Conservation (phyloP, 2,329 filamentous ascomycete species). For the Emericellopsis atlantica region DNA sequence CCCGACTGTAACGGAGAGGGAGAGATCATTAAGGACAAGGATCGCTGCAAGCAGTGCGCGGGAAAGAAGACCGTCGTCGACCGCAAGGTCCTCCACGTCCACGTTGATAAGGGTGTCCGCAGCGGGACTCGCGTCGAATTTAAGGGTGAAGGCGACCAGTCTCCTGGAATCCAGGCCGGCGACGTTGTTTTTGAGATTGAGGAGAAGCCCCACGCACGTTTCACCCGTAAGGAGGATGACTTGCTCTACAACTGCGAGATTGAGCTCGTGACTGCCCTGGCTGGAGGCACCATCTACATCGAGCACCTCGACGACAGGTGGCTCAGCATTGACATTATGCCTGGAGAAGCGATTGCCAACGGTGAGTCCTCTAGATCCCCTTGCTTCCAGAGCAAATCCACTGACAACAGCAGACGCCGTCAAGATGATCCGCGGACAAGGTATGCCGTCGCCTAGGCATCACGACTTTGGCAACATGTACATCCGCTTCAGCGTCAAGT, state of each 20-base stretch:
- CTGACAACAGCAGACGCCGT: constrained; percentile 52
- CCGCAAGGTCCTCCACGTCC: constrained; percentile 95
- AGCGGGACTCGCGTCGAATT: constrained; percentile 96
- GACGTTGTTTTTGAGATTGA: constrained; percentile 99
- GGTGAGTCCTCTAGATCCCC: constrained; percentile 44
- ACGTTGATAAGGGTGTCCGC: constrained; percentile 89
- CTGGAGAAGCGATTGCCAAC: constrained; percentile 88
- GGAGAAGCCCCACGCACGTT: constrained; percentile 93
- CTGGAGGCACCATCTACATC: constrained; percentile 79
- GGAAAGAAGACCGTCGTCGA: constrained; percentile 98
- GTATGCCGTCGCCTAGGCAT: constrained; percentile 92
- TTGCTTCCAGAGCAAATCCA: not conserved
- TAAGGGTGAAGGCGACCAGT: constrained; percentile 90
- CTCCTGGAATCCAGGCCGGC: constrained; percentile 82
- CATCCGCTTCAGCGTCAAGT: constrained; percentile 96
- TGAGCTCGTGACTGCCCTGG: constrained; percentile 87
- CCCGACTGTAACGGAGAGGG: constrained; percentile 96
- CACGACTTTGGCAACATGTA: constrained; percentile 94
- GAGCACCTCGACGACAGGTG: constrained; percentile 97
- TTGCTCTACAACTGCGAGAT: constrained; percentile 92
- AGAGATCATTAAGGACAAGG: constrained; percentile 92
- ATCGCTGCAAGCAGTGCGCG: constrained; percentile 90
- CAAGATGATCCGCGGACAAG: constrained; percentile 91
- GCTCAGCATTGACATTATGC: constrained; percentile 84
- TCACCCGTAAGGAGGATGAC: constrained; percentile 93